Evolutionary conservation across 2,329 filamentous ascomycete species (phyloP), one percentile per base, ranked within the genome.

Genomic region (Chaetomiaceae sp.): DNA sequence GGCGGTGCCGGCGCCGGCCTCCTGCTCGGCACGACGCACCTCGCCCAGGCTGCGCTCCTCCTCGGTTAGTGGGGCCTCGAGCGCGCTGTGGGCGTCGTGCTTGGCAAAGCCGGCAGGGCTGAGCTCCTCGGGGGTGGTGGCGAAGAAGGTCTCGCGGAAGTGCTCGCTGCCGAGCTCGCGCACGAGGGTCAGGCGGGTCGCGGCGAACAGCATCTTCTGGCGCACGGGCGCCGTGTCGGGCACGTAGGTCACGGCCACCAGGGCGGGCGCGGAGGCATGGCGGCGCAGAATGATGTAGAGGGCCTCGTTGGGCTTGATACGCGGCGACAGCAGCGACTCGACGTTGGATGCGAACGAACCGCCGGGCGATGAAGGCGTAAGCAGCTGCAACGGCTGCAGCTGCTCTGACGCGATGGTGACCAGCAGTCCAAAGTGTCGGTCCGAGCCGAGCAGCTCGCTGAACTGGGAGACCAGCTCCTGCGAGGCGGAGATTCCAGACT

Each of bases 121-220:
- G 52, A 93, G 68, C 67, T 93, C 87, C 17, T 79, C 76, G 19
- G 80, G 69, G 33, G 74, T 78, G 1, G 85, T 91, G 10, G 76
- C 79, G 61, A 90, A 88, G 34, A 91, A 72, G 19, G 79, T 84
- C 62, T 90, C 84, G 42, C 83, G 72, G 66, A 93, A 91, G 58
- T 88, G 76, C 63, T 93, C 86, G 44, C 80, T 78, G 37, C 88
- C 87, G 9, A 93, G 73, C 66, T 91, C 86, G 34, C 86, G 78
- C 40, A 84, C 77, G 1, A 93, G 74, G 0, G 86, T 86, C 57
- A 90, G 71, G 9, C 86, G 78, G 22, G 87, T 90, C 19, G 81
- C 79, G 6, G 87, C 86, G 64, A 91, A 90, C 18, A 93, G 76
- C 83, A 88, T 93, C 73, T 93, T 93, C 63, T 88, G 84, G 32